These are phyloP conservation scores for Lactarius hengduanensis DNA, from an alignment of 768 basidiomycete genomes.

Conservation along the genomic window DNA sequence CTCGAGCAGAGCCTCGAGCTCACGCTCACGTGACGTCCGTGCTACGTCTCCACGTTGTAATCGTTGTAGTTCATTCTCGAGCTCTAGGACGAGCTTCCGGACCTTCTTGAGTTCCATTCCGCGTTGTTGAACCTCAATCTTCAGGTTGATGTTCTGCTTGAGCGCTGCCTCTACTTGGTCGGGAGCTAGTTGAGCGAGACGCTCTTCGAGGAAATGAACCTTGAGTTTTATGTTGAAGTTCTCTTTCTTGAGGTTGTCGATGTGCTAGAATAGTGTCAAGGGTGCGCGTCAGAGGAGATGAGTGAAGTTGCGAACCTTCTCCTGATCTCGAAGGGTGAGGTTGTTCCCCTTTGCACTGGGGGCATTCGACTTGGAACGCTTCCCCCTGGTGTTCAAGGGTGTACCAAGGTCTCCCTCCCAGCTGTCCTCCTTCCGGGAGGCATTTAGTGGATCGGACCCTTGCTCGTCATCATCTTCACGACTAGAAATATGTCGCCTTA, in stretches of 20 bases:
- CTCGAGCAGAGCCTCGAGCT: constrained; percentile 73
- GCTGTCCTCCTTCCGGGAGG: constrained; percentile 32
- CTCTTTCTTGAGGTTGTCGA: constrained; percentile 94
- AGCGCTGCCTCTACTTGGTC: constrained; percentile 90
- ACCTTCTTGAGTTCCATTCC: constrained; percentile 90
- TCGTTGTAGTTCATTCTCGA: constrained; percentile 76
- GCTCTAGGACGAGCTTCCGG: constrained; percentile 83
- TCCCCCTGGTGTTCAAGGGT: constrained; percentile 46
- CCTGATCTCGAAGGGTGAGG: constrained; percentile 91
- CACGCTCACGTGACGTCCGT: constrained; percentile 57
- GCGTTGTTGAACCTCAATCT: constrained; percentile 87
- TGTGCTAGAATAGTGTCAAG: constrained; percentile 55
- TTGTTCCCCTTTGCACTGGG: constrained; percentile 42
- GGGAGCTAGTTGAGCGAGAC: constrained; percentile 82
- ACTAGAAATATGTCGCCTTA: constrained; percentile 19
- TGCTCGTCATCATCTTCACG: constrained; percentile 25
- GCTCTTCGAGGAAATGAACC: constrained; percentile 93
- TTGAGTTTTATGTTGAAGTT: constrained; percentile 96
- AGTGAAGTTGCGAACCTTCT: constrained; percentile 63
- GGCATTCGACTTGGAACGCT: constrained; percentile 42
- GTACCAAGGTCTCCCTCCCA: constrained; percentile 54
- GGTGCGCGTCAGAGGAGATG: not conserved
- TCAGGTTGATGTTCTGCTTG: constrained; percentile 91
- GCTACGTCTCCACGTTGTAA: constrained; percentile 50
- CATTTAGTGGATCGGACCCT: constrained; percentile 25